These are phyloP conservation scores for Fragilariopsis cylindrus DNA, from an alignment of 108 stramenopile genomes.

Conservation along the genomic window DNA sequence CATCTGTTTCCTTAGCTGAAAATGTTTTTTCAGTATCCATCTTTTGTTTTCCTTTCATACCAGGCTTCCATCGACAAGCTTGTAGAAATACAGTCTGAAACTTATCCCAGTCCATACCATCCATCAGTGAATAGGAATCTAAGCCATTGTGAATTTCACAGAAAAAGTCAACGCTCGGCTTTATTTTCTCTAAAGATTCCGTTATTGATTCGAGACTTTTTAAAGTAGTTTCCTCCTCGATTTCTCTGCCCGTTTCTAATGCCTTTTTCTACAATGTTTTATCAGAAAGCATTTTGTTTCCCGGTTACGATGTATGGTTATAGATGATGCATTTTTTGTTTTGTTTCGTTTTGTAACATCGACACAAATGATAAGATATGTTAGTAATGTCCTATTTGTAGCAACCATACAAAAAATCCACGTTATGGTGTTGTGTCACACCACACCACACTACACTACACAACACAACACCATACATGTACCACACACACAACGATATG, in stretches of 20 bases:
- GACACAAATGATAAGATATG: no score
- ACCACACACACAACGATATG: background rate
- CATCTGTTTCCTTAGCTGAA: slow-evolving; percentile 17
- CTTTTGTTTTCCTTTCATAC: slow-evolving; percentile 37
- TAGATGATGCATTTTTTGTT: no score
- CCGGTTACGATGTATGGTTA: no score
- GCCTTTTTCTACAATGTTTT: slow-evolving; percentile 24
- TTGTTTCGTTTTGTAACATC: no score
- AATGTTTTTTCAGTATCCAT: slow-evolving; percentile 9
- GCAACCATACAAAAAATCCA: no score
- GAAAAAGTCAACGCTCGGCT: slow-evolving; percentile 53
- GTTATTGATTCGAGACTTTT: slow-evolving; percentile 55
- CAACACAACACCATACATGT: no score
- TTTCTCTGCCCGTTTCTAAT: slow-evolving; percentile 48
- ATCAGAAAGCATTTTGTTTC: no score
- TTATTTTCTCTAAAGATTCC: slow-evolving; percentile 45
- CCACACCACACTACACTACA: no score
- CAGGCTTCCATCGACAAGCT: slow-evolving; percentile 51
- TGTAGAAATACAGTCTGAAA: slow-evolving; percentile 65
- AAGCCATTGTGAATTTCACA: slow-evolving; percentile 47
- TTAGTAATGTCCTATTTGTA: no score
- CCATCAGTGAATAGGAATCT: slow-evolving; percentile 39
- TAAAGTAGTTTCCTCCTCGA: slow-evolving; percentile 50
- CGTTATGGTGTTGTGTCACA: no score
- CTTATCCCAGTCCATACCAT: slow-evolving; percentile 50